A percentile compares a stretch with the other conserved stretches of the same genome.
These are phyloP conservation scores for Talaromyces sp. DNA, from an alignment of 2,329 filamentous ascomycete species.

Conservation along the genomic window DNA sequence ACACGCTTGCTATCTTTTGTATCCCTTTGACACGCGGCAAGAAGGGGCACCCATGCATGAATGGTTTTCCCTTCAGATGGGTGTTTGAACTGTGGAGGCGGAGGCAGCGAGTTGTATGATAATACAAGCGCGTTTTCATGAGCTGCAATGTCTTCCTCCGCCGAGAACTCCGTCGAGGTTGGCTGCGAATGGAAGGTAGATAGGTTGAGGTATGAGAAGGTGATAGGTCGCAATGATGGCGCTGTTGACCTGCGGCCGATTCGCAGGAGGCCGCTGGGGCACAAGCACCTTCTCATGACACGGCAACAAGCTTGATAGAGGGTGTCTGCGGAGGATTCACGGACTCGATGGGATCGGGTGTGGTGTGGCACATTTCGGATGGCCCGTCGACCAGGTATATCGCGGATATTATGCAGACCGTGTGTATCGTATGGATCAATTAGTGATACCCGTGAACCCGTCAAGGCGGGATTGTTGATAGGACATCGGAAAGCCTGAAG, in stretches of 20 bases:
- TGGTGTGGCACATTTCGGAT: constrained; percentile 31
- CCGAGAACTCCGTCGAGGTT: constrained; percentile 12
- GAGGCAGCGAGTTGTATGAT: constrained; percentile 17
- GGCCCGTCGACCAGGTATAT: constrained; percentile 20
- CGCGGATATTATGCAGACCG: background rate
- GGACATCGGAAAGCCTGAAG: background rate
- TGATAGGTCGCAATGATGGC: constrained; percentile 9
- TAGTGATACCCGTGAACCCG: background rate
- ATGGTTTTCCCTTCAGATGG: constrained; percentile 25
- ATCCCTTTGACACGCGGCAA: constrained; percentile 32
- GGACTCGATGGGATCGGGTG: constrained; percentile 28
- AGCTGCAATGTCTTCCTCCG: constrained; percentile 13
- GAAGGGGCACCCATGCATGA: constrained; percentile 36
- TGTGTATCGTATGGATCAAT: background rate
- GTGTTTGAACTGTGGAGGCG: constrained; percentile 16
- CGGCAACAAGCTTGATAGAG: constrained; percentile 30
- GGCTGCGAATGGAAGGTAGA: constrained; percentile 9
- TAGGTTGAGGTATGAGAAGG: constrained; percentile 6
- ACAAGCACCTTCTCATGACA: constrained; percentile 48
- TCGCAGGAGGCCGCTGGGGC: constrained; percentile 39
- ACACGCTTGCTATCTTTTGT: background rate
- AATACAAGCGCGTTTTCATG: constrained; percentile 25
- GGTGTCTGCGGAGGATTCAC: constrained; percentile 32
- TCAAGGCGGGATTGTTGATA: constrained; percentile 1
- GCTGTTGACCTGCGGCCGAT: constrained; percentile 31